Base-by-base conservation (phyloP, 176 grass and related monocot genomes). In the Ananas comosus region DNA sequence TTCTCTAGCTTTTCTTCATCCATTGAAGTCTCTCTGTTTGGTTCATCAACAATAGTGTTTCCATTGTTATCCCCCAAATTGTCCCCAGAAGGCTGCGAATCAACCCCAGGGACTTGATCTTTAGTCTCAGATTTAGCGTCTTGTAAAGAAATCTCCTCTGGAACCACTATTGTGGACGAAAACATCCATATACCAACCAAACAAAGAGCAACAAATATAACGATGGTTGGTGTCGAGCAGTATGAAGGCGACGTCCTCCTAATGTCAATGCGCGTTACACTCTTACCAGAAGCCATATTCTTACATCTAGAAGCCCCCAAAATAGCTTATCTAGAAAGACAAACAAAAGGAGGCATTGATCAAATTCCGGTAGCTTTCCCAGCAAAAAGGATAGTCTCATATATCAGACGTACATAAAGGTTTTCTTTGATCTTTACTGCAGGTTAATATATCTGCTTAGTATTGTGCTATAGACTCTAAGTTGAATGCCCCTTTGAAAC, bases 131-230 rank as follows among this genome's bases (percentile, higher is more conserved):
- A 74, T 77, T 53, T 63, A 65, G 68, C 51, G 33, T 79, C 49
- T 17, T 74, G 75, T 21, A 72, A 66, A 78, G 81, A 76, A n/a
- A 88, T 84, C 3, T 96, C 87, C 9, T 77, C 87, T 0, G 91
- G 91, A 64, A 76, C 70, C 68, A 91, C 82, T 48, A 83, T 83
- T 22, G 78, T 57, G n/a, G 91, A 91, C 27, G 91, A 83, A 49
- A 80, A 29, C 85, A 85, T 88, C 91, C 91, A 96, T 65, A 88
- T 83, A 13, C 71, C 85, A 13, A 91, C 80, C 18, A 96, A 79
- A 66, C 87, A 83, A 27, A 96, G 74, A 53, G 81, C 85, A 65
- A 96, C 91, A 69, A 91, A 91, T 50, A 83, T 33, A 29, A 83
- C 70, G 59, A 82, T 33, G 53, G 65, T 64, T 63, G 77, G 49